Percentiles rank a stretch among this genome's conserved stretches.
These are phyloP conservation scores for Physcomitrium patens DNA, from an alignment of 225 moss, liverwort and hornwort genomes.

Conservation along the genomic window DNA sequence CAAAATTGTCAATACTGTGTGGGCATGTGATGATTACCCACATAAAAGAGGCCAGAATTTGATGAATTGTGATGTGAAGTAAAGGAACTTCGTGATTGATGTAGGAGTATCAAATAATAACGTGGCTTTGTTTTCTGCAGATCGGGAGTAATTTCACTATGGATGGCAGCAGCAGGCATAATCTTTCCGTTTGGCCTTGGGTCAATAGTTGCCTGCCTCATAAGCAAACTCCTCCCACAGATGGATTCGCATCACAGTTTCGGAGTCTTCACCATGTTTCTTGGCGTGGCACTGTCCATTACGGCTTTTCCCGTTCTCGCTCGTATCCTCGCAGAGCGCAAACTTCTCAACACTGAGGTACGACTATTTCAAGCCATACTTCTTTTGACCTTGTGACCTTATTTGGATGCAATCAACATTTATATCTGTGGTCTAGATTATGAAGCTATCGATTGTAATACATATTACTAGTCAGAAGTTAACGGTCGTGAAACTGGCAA, in stretches of 20 bases:
- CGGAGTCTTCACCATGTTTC: constrained; percentile 51
- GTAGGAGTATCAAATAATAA: background rate
- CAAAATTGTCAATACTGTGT: background rate
- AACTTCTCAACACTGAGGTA: constrained; percentile 56
- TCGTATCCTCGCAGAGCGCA: constrained; percentile 61
- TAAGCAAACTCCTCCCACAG: constrained; percentile 29
- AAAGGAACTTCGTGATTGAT: too few species aligned
- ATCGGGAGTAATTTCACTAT: constrained; percentile 38
- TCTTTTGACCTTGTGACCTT: background rate
- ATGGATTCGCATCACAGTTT: constrained; percentile 23
- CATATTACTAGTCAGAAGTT: background rate
- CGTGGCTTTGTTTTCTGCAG: constrained; percentile 18
- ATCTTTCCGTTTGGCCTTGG: constrained; percentile 51
- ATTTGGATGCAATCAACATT: too few species aligned
- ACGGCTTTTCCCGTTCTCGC: constrained; percentile 72
- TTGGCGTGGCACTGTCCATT: constrained; percentile 58
- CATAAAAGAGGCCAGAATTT: too few species aligned
- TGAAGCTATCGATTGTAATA: background rate
- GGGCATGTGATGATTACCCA: background rate
- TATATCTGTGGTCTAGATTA: background rate
- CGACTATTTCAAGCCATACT: background rate
- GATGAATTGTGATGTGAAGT: too few species aligned
- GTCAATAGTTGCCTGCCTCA: constrained; percentile 23
- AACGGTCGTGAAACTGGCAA: background rate
- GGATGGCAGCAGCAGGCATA: constrained; percentile 56